phyloP scores from a whole-genome alignment of 1,139 yeast genomes.

The Nakaseomyces bracarensis region DNA sequence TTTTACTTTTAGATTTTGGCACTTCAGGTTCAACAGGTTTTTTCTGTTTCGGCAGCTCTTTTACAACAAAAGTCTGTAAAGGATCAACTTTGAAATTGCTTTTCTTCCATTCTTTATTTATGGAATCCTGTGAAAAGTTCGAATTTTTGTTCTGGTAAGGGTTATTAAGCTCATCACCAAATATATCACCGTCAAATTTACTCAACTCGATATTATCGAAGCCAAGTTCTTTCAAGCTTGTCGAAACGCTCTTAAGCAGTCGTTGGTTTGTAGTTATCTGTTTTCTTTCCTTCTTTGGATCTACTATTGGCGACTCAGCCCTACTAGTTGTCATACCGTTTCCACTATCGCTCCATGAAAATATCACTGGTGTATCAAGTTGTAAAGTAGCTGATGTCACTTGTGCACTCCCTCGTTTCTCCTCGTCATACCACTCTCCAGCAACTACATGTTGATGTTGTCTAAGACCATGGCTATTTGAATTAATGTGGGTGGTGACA shows the following conservation, averaged over 20 bases:
- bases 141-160: conserved; percentile 7
- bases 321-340: not conserved
- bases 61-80: conserved; percentile 23
- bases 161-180: conserved; percentile 2
- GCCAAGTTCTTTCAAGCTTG: conserved; percentile 10
- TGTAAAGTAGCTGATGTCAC: conserved; percentile 14
- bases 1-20: conserved; percentile 14
- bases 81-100: conserved; percentile 27
- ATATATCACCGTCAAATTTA: not conserved
- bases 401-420: conserved; percentile 13
- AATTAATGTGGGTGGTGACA: conserved; percentile 1
- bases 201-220: not conserved
- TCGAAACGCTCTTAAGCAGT: conserved; percentile 14
- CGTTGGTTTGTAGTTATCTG: conserved; percentile 16
- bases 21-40: conserved; percentile 8
- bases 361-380: conserved; percentile 21
- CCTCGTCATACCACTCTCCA: conserved; percentile 21
- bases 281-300: not conserved
- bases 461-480: conserved; percentile 2
- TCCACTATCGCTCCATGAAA: conserved; percentile 23
- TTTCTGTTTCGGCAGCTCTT: conserved; percentile 22
- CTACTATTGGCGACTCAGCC: not conserved
- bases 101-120: conserved; percentile 9
- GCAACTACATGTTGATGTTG: conserved; percentile 12
- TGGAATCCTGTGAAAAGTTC: conserved; percentile 3